Evolutionary conservation across 1,284 basidiomycete genomes (phyloP).

Genomic region (Cutaneotrichosporon dermatis): DNA sequence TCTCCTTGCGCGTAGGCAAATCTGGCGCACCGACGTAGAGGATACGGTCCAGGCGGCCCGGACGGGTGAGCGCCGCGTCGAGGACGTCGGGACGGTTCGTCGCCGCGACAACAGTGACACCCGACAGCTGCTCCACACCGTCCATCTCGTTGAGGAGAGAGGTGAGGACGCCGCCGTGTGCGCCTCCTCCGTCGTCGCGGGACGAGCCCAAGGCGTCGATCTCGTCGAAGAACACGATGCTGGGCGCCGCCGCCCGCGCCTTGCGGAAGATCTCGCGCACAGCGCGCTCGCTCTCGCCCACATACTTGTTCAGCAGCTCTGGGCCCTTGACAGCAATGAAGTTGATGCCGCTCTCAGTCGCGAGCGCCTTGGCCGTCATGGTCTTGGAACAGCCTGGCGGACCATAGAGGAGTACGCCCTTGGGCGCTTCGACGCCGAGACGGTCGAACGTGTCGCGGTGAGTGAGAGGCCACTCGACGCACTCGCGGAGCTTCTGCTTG

Average conservation of each 20-base stretch:
- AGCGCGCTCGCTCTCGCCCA: constrained; percentile 93
- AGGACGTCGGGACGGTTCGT: constrained; percentile 93
- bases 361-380: constrained; percentile 86
- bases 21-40: constrained; percentile 93
- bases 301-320: constrained; percentile 94
- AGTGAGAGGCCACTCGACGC: constrained; percentile 89
- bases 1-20: constrained; percentile 69
- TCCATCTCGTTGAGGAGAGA: constrained; percentile 98
- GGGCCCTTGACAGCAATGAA: constrained; percentile 98
- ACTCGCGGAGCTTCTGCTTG: constrained; percentile 78
- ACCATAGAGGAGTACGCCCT: constrained; percentile 89
- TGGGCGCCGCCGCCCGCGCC: constrained; percentile 86
- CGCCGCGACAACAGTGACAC: constrained; percentile 91
- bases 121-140: constrained; percentile 86
- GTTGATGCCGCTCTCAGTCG: constrained; percentile 91
- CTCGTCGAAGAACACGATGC: constrained; percentile 97
- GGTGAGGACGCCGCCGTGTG: constrained; percentile 81
- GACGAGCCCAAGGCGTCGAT: constrained; percentile 89
- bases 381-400: constrained; percentile 98
- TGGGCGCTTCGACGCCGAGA: constrained; percentile 81
- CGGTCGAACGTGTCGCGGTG: constrained; percentile 80
- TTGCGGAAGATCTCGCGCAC: constrained; percentile 94
- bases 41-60: constrained; percentile 91
- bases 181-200: constrained; percentile 60
- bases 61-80: constrained; percentile 89